Evolutionary conservation across 768 basidiomycete genomes (phyloP).

Genomic region (Mycena venus): DNA sequence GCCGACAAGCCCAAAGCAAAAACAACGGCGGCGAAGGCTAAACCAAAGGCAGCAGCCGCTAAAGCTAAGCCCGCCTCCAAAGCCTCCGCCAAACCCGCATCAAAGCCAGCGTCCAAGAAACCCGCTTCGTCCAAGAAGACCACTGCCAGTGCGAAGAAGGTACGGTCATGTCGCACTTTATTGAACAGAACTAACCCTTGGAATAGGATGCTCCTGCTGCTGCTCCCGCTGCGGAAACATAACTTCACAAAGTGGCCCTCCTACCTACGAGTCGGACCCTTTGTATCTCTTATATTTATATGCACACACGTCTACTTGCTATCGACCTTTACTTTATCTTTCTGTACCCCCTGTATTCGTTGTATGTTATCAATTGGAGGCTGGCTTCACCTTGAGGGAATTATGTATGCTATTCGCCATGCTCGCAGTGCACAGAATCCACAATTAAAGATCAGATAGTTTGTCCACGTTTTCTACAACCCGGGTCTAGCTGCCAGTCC

Average conservation of each 20-base stretch:
- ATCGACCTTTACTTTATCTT: conserved; percentile 16
- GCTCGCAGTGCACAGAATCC: neutral
- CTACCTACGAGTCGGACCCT: neutral
- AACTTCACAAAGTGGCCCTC: neutral
- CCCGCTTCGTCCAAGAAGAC: conserved; percentile 43
- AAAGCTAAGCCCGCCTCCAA: conserved; percentile 53
- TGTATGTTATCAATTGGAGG: neutral
- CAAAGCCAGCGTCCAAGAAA: conserved; percentile 47
- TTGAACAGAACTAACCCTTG: neutral
- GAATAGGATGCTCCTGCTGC: neutral
- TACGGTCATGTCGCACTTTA: neutral
- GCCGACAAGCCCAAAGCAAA: conserved; percentile 55
- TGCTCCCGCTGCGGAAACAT: neutral
- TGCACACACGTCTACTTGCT: conserved; percentile 15
- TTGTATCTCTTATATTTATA: conserved; percentile 20
- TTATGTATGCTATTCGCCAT: neutral
- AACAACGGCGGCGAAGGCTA: conserved; percentile 40
- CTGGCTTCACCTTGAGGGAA: neutral
- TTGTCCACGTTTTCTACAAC: conserved; percentile 7
- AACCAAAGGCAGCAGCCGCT: conserved; percentile 41
- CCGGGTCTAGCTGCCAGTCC: conserved; percentile 54
- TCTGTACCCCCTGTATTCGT: conserved; percentile 14
- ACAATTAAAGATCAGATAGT: conserved; percentile 8
- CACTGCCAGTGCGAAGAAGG: neutral
- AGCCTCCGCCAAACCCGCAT: conserved; percentile 38